Conservation (phyloP, 2,329 filamentous ascomycete genomes). For the Neofusicoccum kwambonambiense region DNA sequence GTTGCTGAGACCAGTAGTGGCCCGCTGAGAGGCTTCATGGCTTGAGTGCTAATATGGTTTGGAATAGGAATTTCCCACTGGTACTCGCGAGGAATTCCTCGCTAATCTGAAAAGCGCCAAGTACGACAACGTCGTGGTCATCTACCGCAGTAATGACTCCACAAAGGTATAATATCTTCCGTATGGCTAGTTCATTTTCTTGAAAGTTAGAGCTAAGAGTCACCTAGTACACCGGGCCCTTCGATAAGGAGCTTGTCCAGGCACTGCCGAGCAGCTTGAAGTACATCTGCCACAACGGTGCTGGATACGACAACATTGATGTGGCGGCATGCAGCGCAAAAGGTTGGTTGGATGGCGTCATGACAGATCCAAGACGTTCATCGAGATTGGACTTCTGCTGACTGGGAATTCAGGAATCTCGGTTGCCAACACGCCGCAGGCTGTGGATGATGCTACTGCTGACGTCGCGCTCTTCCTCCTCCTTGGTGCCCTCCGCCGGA, state of each 20-base stretch:
- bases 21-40: background rate
- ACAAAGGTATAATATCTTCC: constrained; percentile 38
- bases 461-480: constrained; percentile 52
- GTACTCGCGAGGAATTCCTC: constrained; percentile 56
- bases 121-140: constrained; percentile 55
- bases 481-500: constrained; percentile 52
- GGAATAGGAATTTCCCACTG: constrained; percentile 52
- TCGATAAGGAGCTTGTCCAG: constrained; percentile 45
- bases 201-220: background rate
- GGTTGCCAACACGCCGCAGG: constrained; percentile 48
- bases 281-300: constrained; percentile 48
- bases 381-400: background rate
- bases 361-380: too few relatives aligned
- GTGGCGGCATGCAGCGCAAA: constrained; percentile 51
- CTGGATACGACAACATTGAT: constrained; percentile 62
- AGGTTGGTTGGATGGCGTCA: constrained; percentile 28
- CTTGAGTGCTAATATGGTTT: background rate
- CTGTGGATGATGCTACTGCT: constrained; percentile 53
- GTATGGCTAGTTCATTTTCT: too few relatives aligned
- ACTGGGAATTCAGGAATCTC: constrained; percentile 35
- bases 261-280: constrained; percentile 43
- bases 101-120: constrained; percentile 54
- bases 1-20: background rate
- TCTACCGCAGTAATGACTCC: constrained; percentile 60
- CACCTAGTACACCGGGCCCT: constrained; percentile 42